Conservation (phyloP, 805 yeast species). For the Yamadazyma takamatsuzukensis region DNA sequence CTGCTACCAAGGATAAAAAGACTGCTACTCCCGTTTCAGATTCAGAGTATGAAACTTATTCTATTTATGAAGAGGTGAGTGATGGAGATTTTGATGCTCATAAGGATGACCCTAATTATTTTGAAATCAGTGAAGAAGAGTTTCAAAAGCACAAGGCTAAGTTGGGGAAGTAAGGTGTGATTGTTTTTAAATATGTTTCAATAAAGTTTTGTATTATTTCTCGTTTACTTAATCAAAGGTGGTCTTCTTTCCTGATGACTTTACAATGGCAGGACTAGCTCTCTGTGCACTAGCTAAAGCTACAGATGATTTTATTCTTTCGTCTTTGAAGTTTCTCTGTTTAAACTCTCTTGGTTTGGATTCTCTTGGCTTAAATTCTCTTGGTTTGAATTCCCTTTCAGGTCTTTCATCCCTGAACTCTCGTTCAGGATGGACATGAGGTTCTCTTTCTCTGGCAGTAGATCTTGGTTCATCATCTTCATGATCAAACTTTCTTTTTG, state of each 20-base stretch:
- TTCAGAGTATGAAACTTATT: constrained; percentile 19
- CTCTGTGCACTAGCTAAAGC: constrained; percentile 88
- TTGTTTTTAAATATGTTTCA: constrained; percentile 7
- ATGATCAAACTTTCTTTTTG: constrained; percentile 33
- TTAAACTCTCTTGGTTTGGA: constrained; percentile 21
- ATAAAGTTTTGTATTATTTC: constrained; percentile 6
- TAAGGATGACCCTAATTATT: constrained; percentile 47
- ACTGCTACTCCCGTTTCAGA: constrained; percentile 2
- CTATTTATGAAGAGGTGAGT: constrained; percentile 46
- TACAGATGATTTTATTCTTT: constrained; percentile 69
- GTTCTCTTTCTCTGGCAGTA: constrained; percentile 8
- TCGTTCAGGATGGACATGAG: constrained; percentile 4
- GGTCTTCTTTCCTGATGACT: constrained; percentile 84
- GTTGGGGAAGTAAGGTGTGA: constrained; percentile 1
- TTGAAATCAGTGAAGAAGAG: constrained; percentile 31
- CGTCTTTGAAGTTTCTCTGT: no score
- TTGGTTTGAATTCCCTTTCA: constrained; percentile 14
- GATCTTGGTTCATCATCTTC: constrained; percentile 9
- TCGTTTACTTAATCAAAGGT: constrained; percentile 50
- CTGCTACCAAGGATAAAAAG: constrained; percentile 1
- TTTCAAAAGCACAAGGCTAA: constrained; percentile 18
- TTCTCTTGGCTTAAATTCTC: constrained; percentile 26
- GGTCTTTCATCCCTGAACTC: constrained; percentile 6
- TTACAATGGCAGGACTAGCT: constrained; percentile 83
- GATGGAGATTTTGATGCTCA: constrained; percentile 44